Conservation (phyloP, 495 filamentous ascomycete species). For the Daldinia childiae region DNA sequence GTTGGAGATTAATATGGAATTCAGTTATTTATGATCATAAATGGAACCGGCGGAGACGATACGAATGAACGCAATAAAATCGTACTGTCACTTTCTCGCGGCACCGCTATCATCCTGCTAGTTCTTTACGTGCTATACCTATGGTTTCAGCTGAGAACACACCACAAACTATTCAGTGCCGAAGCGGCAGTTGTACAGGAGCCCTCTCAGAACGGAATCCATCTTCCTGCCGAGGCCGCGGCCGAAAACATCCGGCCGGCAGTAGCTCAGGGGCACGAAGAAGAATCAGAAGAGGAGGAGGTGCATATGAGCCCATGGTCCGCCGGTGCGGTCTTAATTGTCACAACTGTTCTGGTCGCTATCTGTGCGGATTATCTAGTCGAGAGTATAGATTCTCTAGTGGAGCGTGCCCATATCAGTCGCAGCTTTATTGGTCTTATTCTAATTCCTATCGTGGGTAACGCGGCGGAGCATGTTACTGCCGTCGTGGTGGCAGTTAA, state of each 20-base stretch:
- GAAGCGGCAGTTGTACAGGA: slow-evolving; percentile 50
- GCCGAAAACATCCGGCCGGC: slow-evolving; percentile 21
- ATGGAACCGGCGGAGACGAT: slow-evolving; percentile 39
- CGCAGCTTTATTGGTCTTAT: slow-evolving; percentile 97
- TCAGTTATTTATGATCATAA: slow-evolving; percentile 59
- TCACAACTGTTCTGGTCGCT: slow-evolving; percentile 84
- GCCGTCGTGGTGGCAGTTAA: slow-evolving; percentile 91
- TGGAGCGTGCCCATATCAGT: slow-evolving; percentile 83
- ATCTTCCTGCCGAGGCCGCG: slow-evolving; percentile 44
- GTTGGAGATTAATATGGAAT: slow-evolving; percentile 16
- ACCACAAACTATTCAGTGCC: slow-evolving; percentile 81
- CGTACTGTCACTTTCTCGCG: slow-evolving; percentile 86
- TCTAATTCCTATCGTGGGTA: slow-evolving; percentile 95
- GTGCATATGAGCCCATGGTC: slow-evolving; percentile 72
- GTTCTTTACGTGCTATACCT: slow-evolving; percentile 91
- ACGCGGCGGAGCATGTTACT: slow-evolving; percentile 96
- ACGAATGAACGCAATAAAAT: slow-evolving; percentile 62
- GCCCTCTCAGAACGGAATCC: slow-evolving; percentile 30
- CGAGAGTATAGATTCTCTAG: slow-evolving; percentile 89
- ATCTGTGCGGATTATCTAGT: slow-evolving; percentile 95
- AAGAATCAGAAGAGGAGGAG: slow-evolving; percentile 63
- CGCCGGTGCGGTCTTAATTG: slow-evolving; percentile 75
- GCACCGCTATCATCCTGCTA: slow-evolving; percentile 89
- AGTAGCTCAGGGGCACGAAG: slow-evolving; percentile 48
- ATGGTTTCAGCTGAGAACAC: slow-evolving; percentile 86